Conservation (phyloP, 371 early-diverging fungal genomes). For the Lichtheimia corymbifera region DNA sequence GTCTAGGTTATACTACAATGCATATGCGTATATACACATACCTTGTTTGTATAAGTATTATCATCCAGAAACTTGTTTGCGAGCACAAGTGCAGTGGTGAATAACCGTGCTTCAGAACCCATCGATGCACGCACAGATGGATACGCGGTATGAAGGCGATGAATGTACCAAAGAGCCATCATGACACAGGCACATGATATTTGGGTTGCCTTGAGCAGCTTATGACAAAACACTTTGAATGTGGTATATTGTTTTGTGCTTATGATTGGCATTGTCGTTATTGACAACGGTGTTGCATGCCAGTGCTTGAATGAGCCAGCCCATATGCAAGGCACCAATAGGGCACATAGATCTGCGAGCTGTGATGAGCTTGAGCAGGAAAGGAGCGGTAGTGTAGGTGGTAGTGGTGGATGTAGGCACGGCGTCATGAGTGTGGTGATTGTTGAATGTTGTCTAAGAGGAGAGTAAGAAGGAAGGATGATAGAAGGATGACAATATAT, state of each 20-base stretch:
- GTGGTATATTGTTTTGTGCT: conserved; percentile 35
- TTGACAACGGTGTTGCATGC: no score
- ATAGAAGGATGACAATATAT: neutral
- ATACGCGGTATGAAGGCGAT: conserved; percentile 36
- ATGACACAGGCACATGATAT: conserved; percentile 43
- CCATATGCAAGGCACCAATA: conserved; percentile 52
- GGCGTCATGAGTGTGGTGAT: conserved; percentile 8
- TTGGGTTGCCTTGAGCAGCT: conserved; percentile 54
- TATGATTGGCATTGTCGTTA: conserved; percentile 6
- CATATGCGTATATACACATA: conserved; percentile 15
- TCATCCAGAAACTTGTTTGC: conserved; percentile 72
- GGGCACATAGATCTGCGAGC: conserved; percentile 44
- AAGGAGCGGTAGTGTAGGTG: conserved; percentile 15
- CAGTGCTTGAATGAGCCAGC: conserved; percentile 26
- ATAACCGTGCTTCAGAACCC: conserved; percentile 66
- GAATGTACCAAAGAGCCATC: conserved; percentile 46
- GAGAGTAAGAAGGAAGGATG: neutral
- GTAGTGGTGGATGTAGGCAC: conserved; percentile 4
- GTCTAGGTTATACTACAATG: neutral
- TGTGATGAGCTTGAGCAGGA: conserved; percentile 31
- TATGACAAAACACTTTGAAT: conserved; percentile 49
- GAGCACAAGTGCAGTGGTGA: conserved; percentile 65
- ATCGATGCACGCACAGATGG: conserved; percentile 40
- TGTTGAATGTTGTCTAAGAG: neutral
- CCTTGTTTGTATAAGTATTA: conserved; percentile 70